Conservation (phyloP, 2,329 filamentous ascomycete species). For the Paracamarosporium sp. region DNA sequence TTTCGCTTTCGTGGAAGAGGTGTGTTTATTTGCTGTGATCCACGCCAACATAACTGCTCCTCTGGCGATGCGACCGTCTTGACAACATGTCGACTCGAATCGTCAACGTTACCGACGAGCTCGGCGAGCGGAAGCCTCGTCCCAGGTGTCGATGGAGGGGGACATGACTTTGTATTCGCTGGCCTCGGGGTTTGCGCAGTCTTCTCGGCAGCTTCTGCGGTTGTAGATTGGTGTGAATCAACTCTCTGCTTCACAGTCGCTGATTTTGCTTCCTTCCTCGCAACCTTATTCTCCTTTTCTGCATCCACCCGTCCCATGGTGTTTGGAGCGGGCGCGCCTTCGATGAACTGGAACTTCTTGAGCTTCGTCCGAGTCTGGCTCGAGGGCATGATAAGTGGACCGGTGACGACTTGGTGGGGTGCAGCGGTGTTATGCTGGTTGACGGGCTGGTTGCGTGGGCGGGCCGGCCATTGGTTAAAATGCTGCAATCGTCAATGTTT, state of each 20-base stretch:
- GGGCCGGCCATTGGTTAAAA: constrained; percentile 42
- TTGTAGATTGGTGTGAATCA: constrained; percentile 30
- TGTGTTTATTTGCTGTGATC: constrained; percentile 52
- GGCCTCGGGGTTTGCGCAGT: constrained; percentile 35
- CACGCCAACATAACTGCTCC: constrained; percentile 67
- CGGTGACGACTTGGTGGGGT: constrained; percentile 40
- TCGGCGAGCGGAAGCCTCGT: constrained; percentile 66
- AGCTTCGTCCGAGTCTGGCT: constrained; percentile 62
- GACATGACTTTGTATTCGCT: constrained; percentile 32
- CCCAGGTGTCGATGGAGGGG: constrained; percentile 64
- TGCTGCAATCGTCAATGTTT: constrained; percentile 24
- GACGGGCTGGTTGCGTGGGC: constrained; percentile 34
- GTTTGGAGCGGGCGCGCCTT: constrained; percentile 38
- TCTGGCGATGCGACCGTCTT: constrained; percentile 62
- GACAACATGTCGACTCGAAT: constrained; percentile 57
- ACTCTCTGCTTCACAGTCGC: constrained; percentile 14
- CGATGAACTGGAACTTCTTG: constrained; percentile 61
- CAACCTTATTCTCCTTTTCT: constrained; percentile 55
- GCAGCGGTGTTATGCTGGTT: constrained; percentile 34
- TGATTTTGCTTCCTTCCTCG: constrained; percentile 53
- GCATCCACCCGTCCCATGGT: constrained; percentile 33
- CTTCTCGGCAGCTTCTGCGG: constrained; percentile 19
- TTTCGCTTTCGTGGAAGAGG: constrained; percentile 52
- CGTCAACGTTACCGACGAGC: constrained; percentile 67
- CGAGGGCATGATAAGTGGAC: constrained; percentile 56